These are phyloP conservation scores for Avena eriantha DNA, from an alignment of 176 grass and related monocot species.

Conservation along the genomic window DNA sequence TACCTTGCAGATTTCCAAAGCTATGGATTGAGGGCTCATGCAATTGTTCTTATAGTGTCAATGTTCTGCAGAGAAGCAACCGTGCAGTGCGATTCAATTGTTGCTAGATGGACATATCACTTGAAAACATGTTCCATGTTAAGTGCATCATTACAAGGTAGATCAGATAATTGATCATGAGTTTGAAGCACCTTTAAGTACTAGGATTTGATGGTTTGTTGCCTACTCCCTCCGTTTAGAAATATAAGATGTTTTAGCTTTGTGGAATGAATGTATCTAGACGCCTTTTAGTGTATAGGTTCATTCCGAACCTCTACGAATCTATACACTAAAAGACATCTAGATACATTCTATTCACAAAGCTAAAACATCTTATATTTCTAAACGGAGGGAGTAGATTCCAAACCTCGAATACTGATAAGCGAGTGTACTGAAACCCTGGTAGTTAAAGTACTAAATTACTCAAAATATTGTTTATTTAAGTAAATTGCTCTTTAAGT, in stretches of 20 bases:
- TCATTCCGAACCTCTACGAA: too few species aligned
- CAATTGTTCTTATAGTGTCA: constrained; percentile 3
- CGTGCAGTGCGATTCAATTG: constrained; percentile 10
- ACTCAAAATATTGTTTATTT: constrained; percentile 5
- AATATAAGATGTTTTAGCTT: too few species aligned
- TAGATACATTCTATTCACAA: too few species aligned
- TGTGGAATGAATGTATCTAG: too few species aligned
- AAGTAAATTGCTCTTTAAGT: constrained; percentile 2
- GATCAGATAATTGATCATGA: not conserved
- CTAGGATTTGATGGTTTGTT: not conserved
- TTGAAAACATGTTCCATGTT: constrained; percentile 18
- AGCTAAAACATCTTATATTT: too few species aligned
- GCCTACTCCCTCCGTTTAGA: not conserved
- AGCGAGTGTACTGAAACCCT: not conserved
- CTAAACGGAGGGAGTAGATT: constrained; percentile 28
- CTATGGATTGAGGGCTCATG: constrained; percentile 5
- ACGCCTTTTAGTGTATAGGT: too few species aligned
- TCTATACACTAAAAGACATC: too few species aligned
- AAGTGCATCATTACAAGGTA: constrained; percentile 46
- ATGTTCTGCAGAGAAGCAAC: constrained; percentile 5
- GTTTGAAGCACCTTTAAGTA: constrained; percentile 3
- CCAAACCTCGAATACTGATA: constrained; percentile 12
- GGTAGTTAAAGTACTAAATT: not conserved
- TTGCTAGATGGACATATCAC: constrained; percentile 38
- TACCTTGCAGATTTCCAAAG: constrained; percentile 26